Base-by-base conservation (phyloP, 2,329 filamentous ascomycete species). In the Aspergillus fijiensis region DNA sequence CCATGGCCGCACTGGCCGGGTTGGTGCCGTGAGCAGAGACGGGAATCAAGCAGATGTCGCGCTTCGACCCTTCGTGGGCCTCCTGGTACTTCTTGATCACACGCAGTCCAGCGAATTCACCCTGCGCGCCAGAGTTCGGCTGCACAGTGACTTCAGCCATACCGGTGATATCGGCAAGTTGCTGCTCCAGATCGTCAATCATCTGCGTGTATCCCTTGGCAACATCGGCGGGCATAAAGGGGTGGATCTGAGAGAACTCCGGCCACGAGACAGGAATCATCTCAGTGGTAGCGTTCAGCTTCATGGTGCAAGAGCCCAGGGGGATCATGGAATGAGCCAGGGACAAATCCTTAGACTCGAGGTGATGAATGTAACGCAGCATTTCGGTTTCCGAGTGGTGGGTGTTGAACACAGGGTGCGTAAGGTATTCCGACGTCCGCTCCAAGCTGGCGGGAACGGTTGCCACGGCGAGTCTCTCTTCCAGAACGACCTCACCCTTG, bases 251-350 rank as follows among this genome's bases (percentile, higher is more conserved):
- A 48, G 90, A 85, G 70, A 93, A 91, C 53, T 88, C 86, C 0
- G 88, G 86, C 78, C 87, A 89, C 0, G 90, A 90, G 58, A 97
- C 84, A 7, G 93, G 89, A 16, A 90, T 85, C 94, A 98, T 97
- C 80, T 97, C 92, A 0, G 91, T 91, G 3, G 93, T 95, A 48
- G 90, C 91, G 75, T 97, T 97, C 56, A 97, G 87, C 82, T 98
- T 98, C 94, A 98, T 98, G 14, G 94, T 98, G 82, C 94, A 98
- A 1, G 94, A 97, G 21, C 94, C 94, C 1, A 98, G 85, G 2
- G 94, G 92, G 62, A 98, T 98, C 94, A 98, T 98, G 16, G 93
- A 97, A 79, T 98, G 94, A 2, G 93, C 91, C 5, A 97, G 83
- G 1, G 94, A 97, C 14, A 98, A 81, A 73, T 98, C 94, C 81